Base-by-base conservation (phyloP, 75 land plant species). In the Sequoia sempervirens region DNA sequence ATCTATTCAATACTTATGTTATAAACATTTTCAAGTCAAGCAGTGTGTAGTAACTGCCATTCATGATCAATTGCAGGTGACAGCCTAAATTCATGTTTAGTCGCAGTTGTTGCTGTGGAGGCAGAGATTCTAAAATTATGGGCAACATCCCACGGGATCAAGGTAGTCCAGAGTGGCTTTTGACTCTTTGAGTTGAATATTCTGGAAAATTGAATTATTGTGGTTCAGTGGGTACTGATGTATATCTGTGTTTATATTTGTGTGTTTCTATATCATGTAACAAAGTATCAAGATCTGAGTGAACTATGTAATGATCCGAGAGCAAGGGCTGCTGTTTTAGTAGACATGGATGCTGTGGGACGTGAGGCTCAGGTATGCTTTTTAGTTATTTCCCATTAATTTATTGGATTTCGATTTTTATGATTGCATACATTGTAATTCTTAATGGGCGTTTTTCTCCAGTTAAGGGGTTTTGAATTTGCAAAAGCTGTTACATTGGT, bases 401-500 rank as follows among this genome's bases (percentile, higher is more conserved):
- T 26, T 34, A 41, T 41, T 50, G 50, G n/a, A 84, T 80, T 52
- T 15, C n/a, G 14, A 14, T 7, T 20, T 30, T 30, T 34, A 54
- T 23, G 68, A 54, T 50, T 38, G 20, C 26, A 56, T 28, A n/a
- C 58, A 34, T 18, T 50, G 17, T 53, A 50, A 81, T 81, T 10
- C 14, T 34, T 50, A 70, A 18, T 53, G n/a, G 72, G 10, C 18
- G 82, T 10, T 81, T 36, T 14, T 56, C 56, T 81, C 20, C 94
- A 97, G 99, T 85, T 97, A 83, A 91, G 99, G 84, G 99, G 99
- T 37, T 97, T 97, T 89, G 99, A 97, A 88, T 97, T 90, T 88
- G 99, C 92, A 70, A 97, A 97, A 87, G 91, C 94, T 64, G 93
- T 97, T 32, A 92, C 93, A 32, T 83, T 97, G 82, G 95, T 93